A percentile compares a stretch with the other conserved stretches of the same genome.
These are phyloP conservation scores for Trichoderma koningiopsis DNA, from an alignment of 2,329 filamentous ascomycete species.

Conservation along the genomic window DNA sequence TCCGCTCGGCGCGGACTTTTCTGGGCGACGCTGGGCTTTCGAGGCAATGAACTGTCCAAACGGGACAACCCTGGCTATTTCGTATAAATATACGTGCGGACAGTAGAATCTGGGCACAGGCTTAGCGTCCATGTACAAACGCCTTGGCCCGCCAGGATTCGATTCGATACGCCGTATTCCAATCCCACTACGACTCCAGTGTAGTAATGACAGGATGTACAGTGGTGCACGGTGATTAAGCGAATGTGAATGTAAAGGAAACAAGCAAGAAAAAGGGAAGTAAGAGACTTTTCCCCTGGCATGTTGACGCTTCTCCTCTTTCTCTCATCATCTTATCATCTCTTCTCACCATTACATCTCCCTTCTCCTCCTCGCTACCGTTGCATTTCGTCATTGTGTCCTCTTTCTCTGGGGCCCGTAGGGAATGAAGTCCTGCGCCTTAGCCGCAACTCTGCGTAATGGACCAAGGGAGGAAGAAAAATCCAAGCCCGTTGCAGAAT, in stretches of 20 bases:
- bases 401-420: not conserved
- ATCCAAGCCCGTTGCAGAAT: too few species aligned
- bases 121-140: not conserved
- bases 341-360: not conserved
- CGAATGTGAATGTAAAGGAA: not conserved
- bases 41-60: not conserved
- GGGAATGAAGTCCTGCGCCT: not conserved
- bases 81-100: not conserved
- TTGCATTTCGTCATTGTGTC: not conserved
- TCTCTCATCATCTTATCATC: not conserved
- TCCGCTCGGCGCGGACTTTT: slow-evolving; percentile 23
- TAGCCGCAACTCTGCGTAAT: not conserved
- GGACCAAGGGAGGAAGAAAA: not conserved
- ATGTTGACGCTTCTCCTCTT: not conserved
- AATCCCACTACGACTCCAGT: not conserved
- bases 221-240: not conserved
- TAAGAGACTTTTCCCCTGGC: not conserved
- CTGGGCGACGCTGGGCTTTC: slow-evolving; percentile 5
- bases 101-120: not conserved
- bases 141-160: not conserved
- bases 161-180: not conserved
- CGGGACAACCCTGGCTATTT: slow-evolving; percentile 12
- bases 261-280: too few species aligned
- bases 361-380: not conserved
- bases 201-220: not conserved